Percentiles rank a stretch among this genome's conserved stretches.
These are phyloP conservation scores for Xylaria sp. DNA, from an alignment of 2,329 filamentous ascomycete genomes.

Conservation along the genomic window DNA sequence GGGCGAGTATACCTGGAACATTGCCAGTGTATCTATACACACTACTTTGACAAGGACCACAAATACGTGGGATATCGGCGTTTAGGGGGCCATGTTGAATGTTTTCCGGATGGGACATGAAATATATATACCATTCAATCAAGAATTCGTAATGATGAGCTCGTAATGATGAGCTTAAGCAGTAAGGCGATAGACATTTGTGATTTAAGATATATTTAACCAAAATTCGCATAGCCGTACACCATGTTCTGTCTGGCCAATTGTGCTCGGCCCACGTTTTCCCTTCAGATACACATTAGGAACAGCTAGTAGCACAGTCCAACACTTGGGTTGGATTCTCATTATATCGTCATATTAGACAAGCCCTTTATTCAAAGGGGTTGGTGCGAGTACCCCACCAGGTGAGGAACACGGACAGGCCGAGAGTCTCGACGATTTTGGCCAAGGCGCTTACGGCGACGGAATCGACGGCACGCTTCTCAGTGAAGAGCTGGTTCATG, in stretches of 20 bases:
- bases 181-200: no score
- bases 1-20: conserved; percentile 2
- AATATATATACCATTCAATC: conserved; percentile 34
- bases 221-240: conserved; percentile 19
- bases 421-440: conserved; percentile 92
- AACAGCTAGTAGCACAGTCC: conserved; percentile 40
- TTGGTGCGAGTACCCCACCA: conserved; percentile 98
- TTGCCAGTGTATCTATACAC: conserved; percentile 39
- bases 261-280: conserved; percentile 23
- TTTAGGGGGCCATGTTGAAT: conserved; percentile 40
- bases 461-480: conserved; percentile 92
- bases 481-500: conserved; percentile 85
- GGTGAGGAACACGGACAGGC: conserved; percentile 89
- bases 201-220: conserved; percentile 33
- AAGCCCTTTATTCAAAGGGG: conserved; percentile 78
- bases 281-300: conserved; percentile 24
- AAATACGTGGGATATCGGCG: conserved; percentile 41
- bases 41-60: conserved; percentile 42
- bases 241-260: conserved; percentile 8
- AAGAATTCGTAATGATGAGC: conserved; percentile 1
- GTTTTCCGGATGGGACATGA: conserved; percentile 35
- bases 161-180: no score
- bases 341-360: conserved; percentile 31
- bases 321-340: conserved; percentile 25
- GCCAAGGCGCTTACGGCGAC: conserved; percentile 86